Evolutionary conservation across 2,329 filamentous ascomycete species (phyloP), one percentile per base, ranked within the genome.

Genomic region (Ophiostoma himal-ulmi): DNA sequence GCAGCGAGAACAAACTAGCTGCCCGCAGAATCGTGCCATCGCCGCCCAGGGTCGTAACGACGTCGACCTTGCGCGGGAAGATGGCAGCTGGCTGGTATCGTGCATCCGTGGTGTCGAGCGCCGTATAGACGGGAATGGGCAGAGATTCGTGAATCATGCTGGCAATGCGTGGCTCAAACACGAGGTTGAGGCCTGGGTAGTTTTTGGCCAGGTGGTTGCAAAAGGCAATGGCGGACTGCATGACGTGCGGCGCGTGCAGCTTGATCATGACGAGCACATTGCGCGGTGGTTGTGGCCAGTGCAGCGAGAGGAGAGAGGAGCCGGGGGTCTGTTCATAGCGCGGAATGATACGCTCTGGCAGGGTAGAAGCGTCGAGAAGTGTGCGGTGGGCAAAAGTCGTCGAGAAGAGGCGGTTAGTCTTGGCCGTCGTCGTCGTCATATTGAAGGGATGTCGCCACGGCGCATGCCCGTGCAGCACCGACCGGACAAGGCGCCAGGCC

Each of bases 21-120:
- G 93, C 93, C 72, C 92, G 91, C 66, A 97, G 80, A 69, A 97
- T 94, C 2, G 93, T 97, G 72, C 93, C 93, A 78, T 99, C 95
- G 60, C 95, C 95, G 69, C 95, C 95, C 68, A 99, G 88, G 0
- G 95, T 98, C 62, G 92, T 89, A 30, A 94, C 90, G 71, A 97
- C 83, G 77, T 99, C 95, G 71, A 96, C 90, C 81, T 95, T 97
- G 71, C 88, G 83, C 57, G 92, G 88, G 70, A 95, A 87, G 30
- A 82, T 83, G 41, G 82, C 80, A 36, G 73, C 75, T 1, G 84
- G 78, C 54, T 81, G 80, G 71, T 65, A 13, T 3, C 34, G 17
- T 36, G 36, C 20, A 8, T 39, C 62, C 3, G 65, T 67, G 22
- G 34, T 68, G 41, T 52, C 41, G 22, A 48, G 20, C 4, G 66